phyloP scores from a whole-genome alignment of 108 stramenopile genomes.

The Cylindrotheca fusiformis region DNA sequence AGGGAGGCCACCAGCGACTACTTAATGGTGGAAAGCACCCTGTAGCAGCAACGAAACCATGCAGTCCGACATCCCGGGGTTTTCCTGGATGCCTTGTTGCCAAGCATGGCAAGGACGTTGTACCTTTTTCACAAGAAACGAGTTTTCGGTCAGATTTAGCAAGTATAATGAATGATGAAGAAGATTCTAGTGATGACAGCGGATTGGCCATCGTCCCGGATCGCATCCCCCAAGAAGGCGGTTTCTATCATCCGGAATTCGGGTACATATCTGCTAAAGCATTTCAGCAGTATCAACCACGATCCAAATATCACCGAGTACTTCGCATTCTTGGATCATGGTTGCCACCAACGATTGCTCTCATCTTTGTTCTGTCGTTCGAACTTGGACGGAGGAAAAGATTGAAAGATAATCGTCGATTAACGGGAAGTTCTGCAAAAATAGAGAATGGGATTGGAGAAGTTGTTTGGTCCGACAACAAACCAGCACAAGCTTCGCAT shows the following conservation, averaged over 20 bases:
- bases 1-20: conserved; percentile 1
- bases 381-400: conserved; percentile 79
- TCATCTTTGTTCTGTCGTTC: conserved; percentile 80
- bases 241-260: conserved; percentile 26
- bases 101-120: conserved; percentile 1
- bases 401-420: conserved; percentile 39
- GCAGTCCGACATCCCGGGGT: conserved; percentile 17
- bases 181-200: neutral
- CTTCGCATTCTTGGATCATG: conserved; percentile 74
- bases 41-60: conserved; percentile 6
- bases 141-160: neutral
- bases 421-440: neutral
- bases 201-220: neutral
- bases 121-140: neutral
- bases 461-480: conserved; percentile 7
- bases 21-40: neutral
- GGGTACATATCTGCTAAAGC: conserved; percentile 22
- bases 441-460: conserved; percentile 5
- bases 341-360: conserved; percentile 76
- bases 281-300: conserved; percentile 1
- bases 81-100: conserved; percentile 38
- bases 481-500: conserved; percentile 14
- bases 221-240: neutral
- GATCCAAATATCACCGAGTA: conserved; percentile 16
- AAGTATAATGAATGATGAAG: neutral